A percentile compares a stretch with the other conserved stretches of the same genome.
phyloP scores from a whole-genome alignment of 2,329 filamentous ascomycete species.

The Colletotrichum gigasporum region DNA sequence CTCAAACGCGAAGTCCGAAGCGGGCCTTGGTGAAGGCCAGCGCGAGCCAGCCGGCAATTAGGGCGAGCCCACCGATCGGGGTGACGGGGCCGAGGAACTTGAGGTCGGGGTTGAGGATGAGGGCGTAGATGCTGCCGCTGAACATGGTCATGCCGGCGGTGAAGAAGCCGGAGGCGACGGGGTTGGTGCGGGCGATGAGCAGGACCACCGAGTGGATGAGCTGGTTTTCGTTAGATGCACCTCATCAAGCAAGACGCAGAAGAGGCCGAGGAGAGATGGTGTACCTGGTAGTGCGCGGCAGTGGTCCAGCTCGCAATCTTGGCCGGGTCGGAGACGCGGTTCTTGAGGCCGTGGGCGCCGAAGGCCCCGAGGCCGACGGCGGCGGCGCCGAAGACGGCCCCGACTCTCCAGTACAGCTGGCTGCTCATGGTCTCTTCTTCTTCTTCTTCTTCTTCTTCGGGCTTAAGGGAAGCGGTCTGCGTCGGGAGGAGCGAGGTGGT shows the following conservation, averaged over 20 bases:
- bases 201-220: slow-evolving; percentile 70
- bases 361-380: slow-evolving; percentile 72
- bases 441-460: neutral
- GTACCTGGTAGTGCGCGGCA: slow-evolving; percentile 74
- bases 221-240: slow-evolving; percentile 44
- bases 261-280: neutral
- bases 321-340: slow-evolving; percentile 65
- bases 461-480: too few relatives aligned
- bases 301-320: slow-evolving; percentile 70
- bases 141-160: slow-evolving; percentile 74
- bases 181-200: slow-evolving; percentile 66
- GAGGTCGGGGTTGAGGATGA: slow-evolving; percentile 71
- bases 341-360: slow-evolving; percentile 74
- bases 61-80: slow-evolving; percentile 69
- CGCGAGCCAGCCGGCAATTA: slow-evolving; percentile 71
- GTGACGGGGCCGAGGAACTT: slow-evolving; percentile 71
- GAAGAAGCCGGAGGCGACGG: slow-evolving; percentile 66
- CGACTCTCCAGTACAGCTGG: slow-evolving; percentile 66
- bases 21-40: slow-evolving; percentile 40
- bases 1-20: slow-evolving; percentile 6
- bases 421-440: slow-evolving; percentile 34
- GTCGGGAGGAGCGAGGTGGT: slow-evolving; percentile 2
- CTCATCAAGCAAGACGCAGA: neutral
- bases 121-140: slow-evolving; percentile 71
- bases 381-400: slow-evolving; percentile 69